Percentiles rank a stretch among this genome's conserved stretches.
Conservation (phyloP, 176 grass and related monocot genomes). For the Tuctoria greenei region DNA sequence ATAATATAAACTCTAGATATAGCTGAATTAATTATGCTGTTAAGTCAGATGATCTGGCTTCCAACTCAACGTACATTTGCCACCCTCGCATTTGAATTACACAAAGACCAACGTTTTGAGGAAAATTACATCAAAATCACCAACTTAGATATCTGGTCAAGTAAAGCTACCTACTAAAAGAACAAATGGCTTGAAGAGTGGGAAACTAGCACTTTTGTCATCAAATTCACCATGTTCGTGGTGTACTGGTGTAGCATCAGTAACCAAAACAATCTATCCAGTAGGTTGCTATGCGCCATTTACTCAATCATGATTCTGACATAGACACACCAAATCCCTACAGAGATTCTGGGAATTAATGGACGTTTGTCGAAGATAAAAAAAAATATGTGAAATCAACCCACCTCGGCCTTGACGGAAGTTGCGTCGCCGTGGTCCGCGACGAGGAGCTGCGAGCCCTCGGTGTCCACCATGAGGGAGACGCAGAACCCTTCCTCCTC, state of each 20-base stretch:
- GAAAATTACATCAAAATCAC: not conserved
- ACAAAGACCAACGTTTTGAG: not conserved
- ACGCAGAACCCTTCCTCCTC: conserved; percentile 66
- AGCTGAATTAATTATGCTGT: not conserved
- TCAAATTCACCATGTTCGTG: not conserved
- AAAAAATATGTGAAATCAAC: too few species aligned
- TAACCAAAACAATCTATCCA: not conserved
- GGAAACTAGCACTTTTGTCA: not conserved
- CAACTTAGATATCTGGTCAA: not conserved
- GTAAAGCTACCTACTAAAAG: conserved; percentile 1
- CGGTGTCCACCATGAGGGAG: conserved; percentile 69
- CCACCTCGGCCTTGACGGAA: conserved; percentile 63
- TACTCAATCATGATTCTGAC: not conserved
- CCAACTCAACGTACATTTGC: not conserved
- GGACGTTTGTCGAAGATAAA: too few species aligned
- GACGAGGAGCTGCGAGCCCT: conserved; percentile 64
- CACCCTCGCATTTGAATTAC: not conserved
- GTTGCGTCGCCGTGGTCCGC: conserved; percentile 52
- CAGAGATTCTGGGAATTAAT: not conserved
- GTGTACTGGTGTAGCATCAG: not conserved
- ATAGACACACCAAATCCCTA: not conserved
- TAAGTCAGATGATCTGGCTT: not conserved
- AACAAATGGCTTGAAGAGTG: not conserved
- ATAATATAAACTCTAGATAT: not conserved
- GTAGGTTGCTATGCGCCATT: not conserved